Percentiles rank a stretch among this genome's conserved stretches.
Evolutionary conservation across 1,139 yeast species (phyloP).

Genomic region (Yamadazyma blattariae): DNA sequence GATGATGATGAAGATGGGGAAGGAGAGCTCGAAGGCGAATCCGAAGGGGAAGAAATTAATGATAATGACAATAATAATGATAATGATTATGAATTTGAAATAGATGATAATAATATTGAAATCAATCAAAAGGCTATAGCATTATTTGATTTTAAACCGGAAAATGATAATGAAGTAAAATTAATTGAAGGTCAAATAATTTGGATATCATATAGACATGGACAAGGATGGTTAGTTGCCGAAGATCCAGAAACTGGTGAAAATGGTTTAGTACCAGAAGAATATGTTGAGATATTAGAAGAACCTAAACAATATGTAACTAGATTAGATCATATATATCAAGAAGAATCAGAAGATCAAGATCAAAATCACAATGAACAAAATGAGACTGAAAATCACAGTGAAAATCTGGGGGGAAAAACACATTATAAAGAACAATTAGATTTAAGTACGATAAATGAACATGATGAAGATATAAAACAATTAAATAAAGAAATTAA

Average conservation of each 20-base stretch:
- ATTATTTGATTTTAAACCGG: constrained; percentile 84
- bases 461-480: too few species aligned
- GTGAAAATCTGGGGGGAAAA: constrained; percentile 8
- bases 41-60: too few species aligned
- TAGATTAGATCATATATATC: constrained; percentile 18
- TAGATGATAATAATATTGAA: constrained; percentile 28
- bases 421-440: too few species aligned
- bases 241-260: constrained; percentile 75
- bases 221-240: constrained; percentile 98
- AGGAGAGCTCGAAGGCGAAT: too few species aligned
- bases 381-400: constrained; percentile 18
- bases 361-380: constrained; percentile 32
- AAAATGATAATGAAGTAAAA: constrained; percentile 87
- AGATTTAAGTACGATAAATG: too few species aligned
- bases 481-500: too few species aligned
- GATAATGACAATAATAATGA: constrained; percentile 12
- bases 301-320: constrained; percentile 41
- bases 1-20: constrained; percentile 31
- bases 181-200: constrained; percentile 78
- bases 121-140: constrained; percentile 70
- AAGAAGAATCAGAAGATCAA: constrained; percentile 2
- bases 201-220: constrained; percentile 87
- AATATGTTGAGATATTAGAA: constrained; percentile 66
- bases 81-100: constrained; percentile 6
- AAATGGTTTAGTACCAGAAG: constrained; percentile 95